Evolutionary conservation across 2,329 filamentous ascomycete genomes (phyloP), one percentile per base, ranked within the genome.

Genomic region (Ampelomyces quisqualis): DNA sequence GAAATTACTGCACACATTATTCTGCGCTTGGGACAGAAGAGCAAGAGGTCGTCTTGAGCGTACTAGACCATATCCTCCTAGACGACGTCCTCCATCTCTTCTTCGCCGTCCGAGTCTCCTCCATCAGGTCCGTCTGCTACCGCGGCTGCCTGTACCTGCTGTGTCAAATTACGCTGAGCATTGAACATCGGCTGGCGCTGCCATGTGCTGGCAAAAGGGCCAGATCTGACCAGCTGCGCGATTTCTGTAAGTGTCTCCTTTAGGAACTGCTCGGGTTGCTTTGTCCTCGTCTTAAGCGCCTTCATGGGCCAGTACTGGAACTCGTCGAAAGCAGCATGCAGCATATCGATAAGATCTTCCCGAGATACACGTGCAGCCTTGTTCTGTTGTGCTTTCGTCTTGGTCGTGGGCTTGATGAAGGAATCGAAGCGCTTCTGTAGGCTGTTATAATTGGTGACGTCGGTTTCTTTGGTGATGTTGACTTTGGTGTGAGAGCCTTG

Each of bases 281-380:
- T 80, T 26, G 94, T 80, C 46, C 79, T 75, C 35, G 82, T 77
- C 50, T 89, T 88, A 55, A 98, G 79, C 4, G 86, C 81, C 62
- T 88, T 90, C 77, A 97, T 87, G n/a, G 86, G 84, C 90, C 91
- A 98, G 70, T 93, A 97, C 57, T 85, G 83, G 76, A 86, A 95
- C 59, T 86, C 76, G 41, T 84, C 81, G 81, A 96, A 98, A 64
- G 84, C 86, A 34, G 79, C 73, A 74, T 91, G 90, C 47, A 98
- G 83, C 51, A 81, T 79, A 71, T 96, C 90, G 70, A 95, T 73
- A 49, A 98, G 82, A 60, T 93, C 86, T 75, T 89, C 85, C 68
- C 90, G 84, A 30, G 89, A 84, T 71, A 97, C 90, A 71, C 93
- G 90, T 22, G 88, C 86, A 19, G 88, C 85, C 74, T 97, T 96